These are phyloP conservation scores for Trichoderma gamsii DNA, from an alignment of 495 filamentous ascomycete species.

Conservation along the genomic window DNA sequence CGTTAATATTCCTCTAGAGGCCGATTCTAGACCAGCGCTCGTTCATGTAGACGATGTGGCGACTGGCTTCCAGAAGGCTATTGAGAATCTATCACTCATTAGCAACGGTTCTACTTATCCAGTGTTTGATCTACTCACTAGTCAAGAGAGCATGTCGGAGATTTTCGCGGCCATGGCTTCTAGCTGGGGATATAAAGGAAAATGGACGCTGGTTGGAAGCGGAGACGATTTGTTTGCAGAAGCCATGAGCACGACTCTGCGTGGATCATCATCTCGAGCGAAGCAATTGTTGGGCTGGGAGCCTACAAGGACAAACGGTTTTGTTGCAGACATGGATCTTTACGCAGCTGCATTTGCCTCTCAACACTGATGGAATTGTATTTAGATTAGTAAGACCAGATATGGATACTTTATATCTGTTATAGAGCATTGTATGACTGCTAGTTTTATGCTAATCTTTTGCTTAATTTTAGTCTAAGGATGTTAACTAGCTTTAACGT, in stretches of 20 bases:
- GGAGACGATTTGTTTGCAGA: constrained; percentile 4
- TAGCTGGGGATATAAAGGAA: background rate
- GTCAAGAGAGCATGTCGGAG: constrained; percentile 8
- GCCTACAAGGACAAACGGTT: background rate
- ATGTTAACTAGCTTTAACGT: too few species aligned
- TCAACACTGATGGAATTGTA: background rate
- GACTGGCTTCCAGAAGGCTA: background rate
- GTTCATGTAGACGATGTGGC: background rate
- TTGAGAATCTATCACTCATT: background rate
- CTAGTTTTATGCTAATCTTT: too few species aligned
- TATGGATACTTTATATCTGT: background rate
- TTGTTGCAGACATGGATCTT: background rate
- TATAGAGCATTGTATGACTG: background rate
- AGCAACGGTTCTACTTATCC: background rate
- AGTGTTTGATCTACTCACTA: background rate
- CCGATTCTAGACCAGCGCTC: background rate
- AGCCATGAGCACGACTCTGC: background rate
- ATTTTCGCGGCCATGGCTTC: background rate
- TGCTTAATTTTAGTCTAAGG: too few species aligned
- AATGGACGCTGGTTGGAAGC: background rate
- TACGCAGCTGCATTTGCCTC: constrained; percentile 1
- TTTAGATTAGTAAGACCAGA: background rate
- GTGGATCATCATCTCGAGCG: background rate
- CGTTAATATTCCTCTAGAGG: background rate
- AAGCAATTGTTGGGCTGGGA: constrained; percentile 2